A percentile compares a stretch with the other conserved stretches of the same genome.
Conservation (phyloP, 2,329 filamentous ascomycete genomes). For the Cladophialophora exuberans region DNA sequence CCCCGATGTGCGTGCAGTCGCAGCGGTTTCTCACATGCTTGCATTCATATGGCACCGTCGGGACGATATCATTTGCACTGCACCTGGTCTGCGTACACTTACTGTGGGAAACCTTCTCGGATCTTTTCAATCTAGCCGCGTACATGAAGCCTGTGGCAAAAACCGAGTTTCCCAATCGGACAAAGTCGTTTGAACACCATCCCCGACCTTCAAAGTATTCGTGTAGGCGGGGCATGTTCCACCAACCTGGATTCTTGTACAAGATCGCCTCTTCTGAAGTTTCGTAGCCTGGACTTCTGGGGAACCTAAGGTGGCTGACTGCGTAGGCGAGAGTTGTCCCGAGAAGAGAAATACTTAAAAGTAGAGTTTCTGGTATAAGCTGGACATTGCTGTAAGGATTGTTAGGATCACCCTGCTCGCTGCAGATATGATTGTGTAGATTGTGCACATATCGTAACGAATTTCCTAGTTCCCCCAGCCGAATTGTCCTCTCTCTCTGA, state of each 20-base stretch:
- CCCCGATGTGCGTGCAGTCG: not conserved
- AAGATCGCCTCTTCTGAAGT: not conserved
- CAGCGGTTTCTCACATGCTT: not conserved
- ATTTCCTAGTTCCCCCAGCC: not conserved
- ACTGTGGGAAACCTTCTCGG: not conserved
- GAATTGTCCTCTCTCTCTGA: not conserved
- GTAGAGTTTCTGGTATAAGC: not conserved
- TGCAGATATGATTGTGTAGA: not conserved
- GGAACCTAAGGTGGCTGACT: not conserved
- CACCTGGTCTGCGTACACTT: not conserved
- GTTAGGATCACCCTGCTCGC: not conserved
- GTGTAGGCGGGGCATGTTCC: not conserved
- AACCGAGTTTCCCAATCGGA: not conserved
- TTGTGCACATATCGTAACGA: not conserved
- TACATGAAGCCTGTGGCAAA: not conserved
- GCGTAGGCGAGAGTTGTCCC: not conserved
- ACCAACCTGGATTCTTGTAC: not conserved
- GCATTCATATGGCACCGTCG: not conserved
- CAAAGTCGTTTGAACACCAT: not conserved
- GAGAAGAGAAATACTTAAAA: not conserved
- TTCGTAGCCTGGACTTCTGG: not conserved
- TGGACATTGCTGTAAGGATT: not conserved
- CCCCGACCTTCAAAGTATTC: not conserved
- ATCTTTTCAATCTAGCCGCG: not conserved
- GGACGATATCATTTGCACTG: not conserved